These are phyloP conservation scores for Ilyonectria robusta DNA, from an alignment of 2,329 filamentous ascomycete species.

Conservation along the genomic window DNA sequence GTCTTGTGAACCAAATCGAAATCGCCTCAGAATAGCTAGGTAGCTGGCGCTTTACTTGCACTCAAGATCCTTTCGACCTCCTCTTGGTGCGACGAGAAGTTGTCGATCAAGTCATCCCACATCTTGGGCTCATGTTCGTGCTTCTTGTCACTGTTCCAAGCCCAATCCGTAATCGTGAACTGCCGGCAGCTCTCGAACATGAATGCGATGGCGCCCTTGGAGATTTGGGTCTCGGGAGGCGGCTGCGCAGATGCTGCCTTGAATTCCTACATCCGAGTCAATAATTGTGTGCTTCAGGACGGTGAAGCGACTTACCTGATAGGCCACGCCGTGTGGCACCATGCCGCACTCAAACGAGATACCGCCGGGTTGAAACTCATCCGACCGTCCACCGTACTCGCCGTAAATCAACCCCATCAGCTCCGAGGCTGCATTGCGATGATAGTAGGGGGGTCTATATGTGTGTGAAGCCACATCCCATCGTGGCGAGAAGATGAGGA, in stretches of 20 bases:
- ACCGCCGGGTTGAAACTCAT: slow-evolving; percentile 39
- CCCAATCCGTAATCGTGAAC: slow-evolving; percentile 44
- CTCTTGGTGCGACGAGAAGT: slow-evolving; percentile 41
- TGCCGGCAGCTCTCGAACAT: slow-evolving; percentile 47
- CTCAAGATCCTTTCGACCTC: slow-evolving; percentile 23
- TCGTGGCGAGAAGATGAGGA: slow-evolving; percentile 76
- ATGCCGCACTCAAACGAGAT: slow-evolving; percentile 37
- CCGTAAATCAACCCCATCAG: slow-evolving; percentile 68
- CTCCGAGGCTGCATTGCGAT: slow-evolving; percentile 71
- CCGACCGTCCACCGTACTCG: slow-evolving; percentile 46
- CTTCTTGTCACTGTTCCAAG: slow-evolving; percentile 45
- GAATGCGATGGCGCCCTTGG: slow-evolving; percentile 42
- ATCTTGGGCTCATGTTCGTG: slow-evolving; percentile 47
- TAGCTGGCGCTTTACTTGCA: too few relatives aligned
- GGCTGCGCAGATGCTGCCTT: slow-evolving; percentile 40
- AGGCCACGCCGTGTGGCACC: slow-evolving; percentile 40
- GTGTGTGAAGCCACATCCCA: slow-evolving; percentile 75
- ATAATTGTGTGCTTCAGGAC: background rate
- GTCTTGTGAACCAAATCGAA: too few relatives aligned
- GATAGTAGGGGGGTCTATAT: slow-evolving; percentile 77
- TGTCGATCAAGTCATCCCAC: slow-evolving; percentile 45
- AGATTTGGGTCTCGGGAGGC: slow-evolving; percentile 40
- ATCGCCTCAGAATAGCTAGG: too few relatives aligned
- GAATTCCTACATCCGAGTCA: slow-evolving; percentile 33
- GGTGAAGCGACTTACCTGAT: slow-evolving; percentile 21